These are phyloP conservation scores for Tremella mesenterica DNA, from an alignment of 768 basidiomycete genomes.

Conservation along the genomic window DNA sequence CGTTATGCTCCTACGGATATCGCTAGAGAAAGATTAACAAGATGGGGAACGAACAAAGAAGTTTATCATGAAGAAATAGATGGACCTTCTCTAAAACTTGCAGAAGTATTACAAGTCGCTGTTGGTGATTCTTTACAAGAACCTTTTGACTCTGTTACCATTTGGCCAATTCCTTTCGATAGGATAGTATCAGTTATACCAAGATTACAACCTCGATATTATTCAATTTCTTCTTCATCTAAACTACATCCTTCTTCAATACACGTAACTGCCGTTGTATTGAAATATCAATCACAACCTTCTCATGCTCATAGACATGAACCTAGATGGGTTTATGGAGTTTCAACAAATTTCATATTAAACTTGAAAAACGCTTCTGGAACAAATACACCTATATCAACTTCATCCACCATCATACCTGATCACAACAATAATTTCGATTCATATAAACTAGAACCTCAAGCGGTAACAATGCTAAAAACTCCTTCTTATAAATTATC, in stretches of 20 bases:
- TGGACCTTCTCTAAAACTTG: slow-evolving; percentile 74
- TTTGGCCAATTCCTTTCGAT: not conserved
- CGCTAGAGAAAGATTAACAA: slow-evolving; percentile 64
- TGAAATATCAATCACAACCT: slow-evolving; percentile 72
- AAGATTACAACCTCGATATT: slow-evolving; percentile 92
- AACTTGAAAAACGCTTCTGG: slow-evolving; percentile 69
- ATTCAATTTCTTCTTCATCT: slow-evolving; percentile 95
- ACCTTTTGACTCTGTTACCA: not conserved
- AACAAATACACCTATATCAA: slow-evolving; percentile 21
- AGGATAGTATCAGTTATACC: slow-evolving; percentile 78
- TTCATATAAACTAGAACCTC: slow-evolving; percentile 44
- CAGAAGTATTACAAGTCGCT: slow-evolving; percentile 83
- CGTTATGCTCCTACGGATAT: slow-evolving; percentile 77
- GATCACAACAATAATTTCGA: slow-evolving; percentile 18
- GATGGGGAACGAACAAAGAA: slow-evolving; percentile 78
- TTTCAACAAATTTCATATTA: slow-evolving; percentile 89
- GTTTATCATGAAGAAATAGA: slow-evolving; percentile 68
- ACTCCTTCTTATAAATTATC: slow-evolving; percentile 72
- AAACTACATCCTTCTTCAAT: slow-evolving; percentile 77
- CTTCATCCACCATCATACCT: not conserved
- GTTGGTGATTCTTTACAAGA: slow-evolving; percentile 67
- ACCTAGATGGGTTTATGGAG: slow-evolving; percentile 68
- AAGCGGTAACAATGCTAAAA: slow-evolving; percentile 37
- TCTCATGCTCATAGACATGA: slow-evolving; percentile 50
- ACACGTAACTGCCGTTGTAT: slow-evolving; percentile 88